These are phyloP conservation scores for Pythium oligandrum DNA, from an alignment of 352 stramenopile species.

Conservation along the genomic window DNA sequence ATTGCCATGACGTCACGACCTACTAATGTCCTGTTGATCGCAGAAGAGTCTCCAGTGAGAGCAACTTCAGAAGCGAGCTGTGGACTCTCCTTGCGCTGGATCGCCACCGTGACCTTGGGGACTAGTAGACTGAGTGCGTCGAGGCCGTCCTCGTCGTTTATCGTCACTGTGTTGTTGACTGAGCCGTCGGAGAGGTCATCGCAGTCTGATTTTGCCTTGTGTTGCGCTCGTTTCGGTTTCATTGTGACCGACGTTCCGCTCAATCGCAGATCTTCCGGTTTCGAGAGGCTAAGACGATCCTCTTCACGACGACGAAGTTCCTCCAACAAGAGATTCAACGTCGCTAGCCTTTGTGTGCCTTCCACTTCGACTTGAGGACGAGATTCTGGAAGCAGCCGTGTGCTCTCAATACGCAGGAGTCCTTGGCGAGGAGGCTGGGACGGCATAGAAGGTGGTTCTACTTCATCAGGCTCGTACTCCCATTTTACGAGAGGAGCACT, in stretches of 20 bases:
- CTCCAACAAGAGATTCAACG: no score
- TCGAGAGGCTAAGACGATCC: no score
- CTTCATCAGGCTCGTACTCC: conserved; percentile 1
- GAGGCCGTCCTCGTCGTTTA: background rate
- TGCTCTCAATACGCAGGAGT: conserved; percentile 12
- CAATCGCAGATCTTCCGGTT: no score
- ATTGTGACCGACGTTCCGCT: no score
- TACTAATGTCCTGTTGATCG: no score
- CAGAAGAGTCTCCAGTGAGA: background rate
- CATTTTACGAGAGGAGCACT: conserved; percentile 14
- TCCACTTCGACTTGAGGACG: no score
- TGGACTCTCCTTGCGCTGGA: conserved; percentile 12
- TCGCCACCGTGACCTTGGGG: conserved; percentile 14
- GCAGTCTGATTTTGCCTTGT: no score
- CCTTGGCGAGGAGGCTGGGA: background rate
- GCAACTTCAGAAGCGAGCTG: background rate
- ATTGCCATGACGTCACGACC: no score
- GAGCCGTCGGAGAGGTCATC: no score
- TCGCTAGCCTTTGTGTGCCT: no score
- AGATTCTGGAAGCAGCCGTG: conserved; percentile 2
- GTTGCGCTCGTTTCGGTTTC: no score
- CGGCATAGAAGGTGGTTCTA: background rate
- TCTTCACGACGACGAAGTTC: no score
- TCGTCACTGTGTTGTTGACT: background rate
- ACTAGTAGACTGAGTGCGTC: conserved; percentile 4